These are phyloP conservation scores for Quercus lobata DNA, from an alignment of 331 rosid genomes.

Conservation along the genomic window DNA sequence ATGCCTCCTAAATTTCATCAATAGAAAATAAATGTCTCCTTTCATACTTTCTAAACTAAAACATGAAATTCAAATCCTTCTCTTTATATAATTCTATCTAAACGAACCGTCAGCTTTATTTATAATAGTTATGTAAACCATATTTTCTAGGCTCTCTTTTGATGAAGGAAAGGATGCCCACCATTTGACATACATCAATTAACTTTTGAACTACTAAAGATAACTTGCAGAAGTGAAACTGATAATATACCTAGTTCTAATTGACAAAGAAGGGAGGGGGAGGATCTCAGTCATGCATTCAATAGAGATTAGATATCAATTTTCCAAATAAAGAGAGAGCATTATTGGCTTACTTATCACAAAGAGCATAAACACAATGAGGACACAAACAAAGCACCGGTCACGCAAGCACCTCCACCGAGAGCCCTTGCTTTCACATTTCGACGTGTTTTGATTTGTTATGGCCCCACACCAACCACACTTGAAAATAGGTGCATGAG, in stretches of 20 bases:
- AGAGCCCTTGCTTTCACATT: conserved; percentile 38
- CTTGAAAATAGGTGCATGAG: conserved; percentile 56
- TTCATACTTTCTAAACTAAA: too few species aligned
- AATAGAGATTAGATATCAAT: background rate
- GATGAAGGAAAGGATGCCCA: background rate
- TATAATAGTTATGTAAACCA: background rate
- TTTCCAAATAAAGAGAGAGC: background rate
- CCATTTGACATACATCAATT: background rate
- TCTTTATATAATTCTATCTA: too few species aligned
- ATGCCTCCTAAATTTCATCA: too few species aligned
- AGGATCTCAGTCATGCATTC: background rate
- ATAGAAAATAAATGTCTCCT: too few species aligned
- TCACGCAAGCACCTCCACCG: conserved; percentile 67
- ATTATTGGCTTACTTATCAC: conserved; percentile 56
- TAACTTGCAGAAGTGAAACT: background rate
- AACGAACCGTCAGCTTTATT: too few species aligned
- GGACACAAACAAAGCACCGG: conserved; percentile 55
- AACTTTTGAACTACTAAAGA: background rate
- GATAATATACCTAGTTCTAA: background rate
- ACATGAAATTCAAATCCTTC: too few species aligned
- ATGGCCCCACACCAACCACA: conserved; percentile 99
- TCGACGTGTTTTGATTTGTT: conserved; percentile 48
- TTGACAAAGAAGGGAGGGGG: background rate
- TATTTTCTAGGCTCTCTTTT: background rate
- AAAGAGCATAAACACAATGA: conserved; percentile 61